These are phyloP conservation scores for Pythium sukuiense DNA, from an alignment of 352 stramenopile genomes.

Conservation along the genomic window DNA sequence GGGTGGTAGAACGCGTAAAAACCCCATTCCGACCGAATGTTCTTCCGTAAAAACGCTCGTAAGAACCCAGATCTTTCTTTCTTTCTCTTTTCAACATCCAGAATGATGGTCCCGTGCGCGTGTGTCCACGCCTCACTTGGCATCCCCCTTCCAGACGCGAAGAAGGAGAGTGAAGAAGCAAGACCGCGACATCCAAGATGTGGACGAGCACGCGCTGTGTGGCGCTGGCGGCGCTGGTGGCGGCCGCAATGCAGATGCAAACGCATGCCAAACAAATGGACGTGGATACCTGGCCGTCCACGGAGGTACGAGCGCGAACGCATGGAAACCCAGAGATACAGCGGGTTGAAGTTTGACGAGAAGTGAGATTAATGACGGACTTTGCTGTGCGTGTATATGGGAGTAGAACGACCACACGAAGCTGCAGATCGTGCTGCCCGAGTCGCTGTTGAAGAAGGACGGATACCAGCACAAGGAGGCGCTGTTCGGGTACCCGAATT, in stretches of 20 bases:
- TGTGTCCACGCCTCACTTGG: background rate
- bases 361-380: background rate
- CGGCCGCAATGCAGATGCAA: conserved; percentile 25
- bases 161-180: conserved; percentile 7
- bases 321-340: background rate
- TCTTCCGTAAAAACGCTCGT: conserved; percentile 14
- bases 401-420: conserved; percentile 84
- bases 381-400: conserved; percentile 4
- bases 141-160: background rate
- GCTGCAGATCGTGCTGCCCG: conserved; percentile 86
- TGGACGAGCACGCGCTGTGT: conserved; percentile 22
- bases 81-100: conserved; percentile 26
- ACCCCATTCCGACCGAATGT: background rate
- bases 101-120: conserved; percentile 22
- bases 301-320: conserved; percentile 48
- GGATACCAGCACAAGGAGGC: conserved; percentile 96
- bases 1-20: conserved; percentile 15
- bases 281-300: conserved; percentile 81
- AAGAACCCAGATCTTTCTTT: conserved; percentile 27
- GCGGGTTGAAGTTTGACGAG: conserved; percentile 24
- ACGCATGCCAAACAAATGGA: conserved; percentile 58
- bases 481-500: conserved; percentile 95
- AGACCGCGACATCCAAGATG: conserved; percentile 7
- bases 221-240: conserved; percentile 22
- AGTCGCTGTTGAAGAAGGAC: conserved; percentile 88